phyloP scores from a whole-genome alignment of 1,284 basidiomycete species.

The Apiotrichum porosum region DNA sequence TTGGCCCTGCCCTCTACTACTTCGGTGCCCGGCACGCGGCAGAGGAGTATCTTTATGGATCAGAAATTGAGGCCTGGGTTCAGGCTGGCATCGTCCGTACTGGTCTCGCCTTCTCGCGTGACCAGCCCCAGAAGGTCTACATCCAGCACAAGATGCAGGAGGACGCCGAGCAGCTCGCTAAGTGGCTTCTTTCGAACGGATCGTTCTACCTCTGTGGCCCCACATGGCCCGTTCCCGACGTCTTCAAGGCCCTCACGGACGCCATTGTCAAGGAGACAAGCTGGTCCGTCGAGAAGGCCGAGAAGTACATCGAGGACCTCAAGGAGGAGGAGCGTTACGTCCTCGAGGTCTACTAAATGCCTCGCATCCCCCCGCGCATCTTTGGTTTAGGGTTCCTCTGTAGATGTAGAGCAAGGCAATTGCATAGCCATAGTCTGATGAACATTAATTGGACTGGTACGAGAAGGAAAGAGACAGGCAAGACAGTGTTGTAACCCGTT shows the following conservation, averaged over 20 bases:
- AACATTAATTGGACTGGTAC: too few species aligned
- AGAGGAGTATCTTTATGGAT: constrained; percentile 85
- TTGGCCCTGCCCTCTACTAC: constrained; percentile 87
- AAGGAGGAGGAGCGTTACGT: constrained; percentile 98
- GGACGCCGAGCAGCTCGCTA: constrained; percentile 70
- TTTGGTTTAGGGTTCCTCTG: too few species aligned
- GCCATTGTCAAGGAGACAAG: constrained; percentile 70
- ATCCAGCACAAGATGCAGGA: constrained; percentile 98
- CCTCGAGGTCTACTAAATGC: constrained; percentile 65
- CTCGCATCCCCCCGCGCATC: too few species aligned
- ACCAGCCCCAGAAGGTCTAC: constrained; percentile 86
- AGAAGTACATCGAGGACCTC: constrained; percentile 77
- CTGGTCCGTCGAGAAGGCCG: constrained; percentile 64
- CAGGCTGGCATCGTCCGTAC: constrained; percentile 78
- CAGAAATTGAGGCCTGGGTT: constrained; percentile 60
- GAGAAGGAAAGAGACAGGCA: too few species aligned
- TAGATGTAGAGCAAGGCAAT: too few species aligned
- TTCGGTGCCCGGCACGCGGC: constrained; percentile 94
- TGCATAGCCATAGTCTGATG: too few species aligned
- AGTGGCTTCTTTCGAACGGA: constrained; percentile 57
- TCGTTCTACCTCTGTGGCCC: constrained; percentile 97
- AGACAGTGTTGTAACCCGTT: too few species aligned
- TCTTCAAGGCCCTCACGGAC: constrained; percentile 83
- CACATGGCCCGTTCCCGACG: constrained; percentile 97
- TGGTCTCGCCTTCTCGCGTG: constrained; percentile 94